A percentile compares a stretch with the other conserved stretches of the same genome.
phyloP scores from a whole-genome alignment of 495 filamentous ascomycete species.

The Amniculicola lignicola region DNA sequence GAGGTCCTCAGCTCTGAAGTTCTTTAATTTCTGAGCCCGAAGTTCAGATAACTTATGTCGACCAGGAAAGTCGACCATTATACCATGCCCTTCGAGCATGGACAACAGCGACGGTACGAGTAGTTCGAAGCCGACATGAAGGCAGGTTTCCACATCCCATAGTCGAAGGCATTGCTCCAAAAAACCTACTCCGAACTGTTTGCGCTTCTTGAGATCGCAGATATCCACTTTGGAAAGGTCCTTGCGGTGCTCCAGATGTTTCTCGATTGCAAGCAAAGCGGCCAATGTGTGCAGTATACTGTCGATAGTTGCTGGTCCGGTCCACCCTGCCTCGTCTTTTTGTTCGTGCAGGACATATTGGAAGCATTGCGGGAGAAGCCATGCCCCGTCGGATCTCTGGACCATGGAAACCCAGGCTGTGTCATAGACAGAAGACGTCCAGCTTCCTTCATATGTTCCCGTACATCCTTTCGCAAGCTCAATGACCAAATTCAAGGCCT shows the following conservation, averaged over 20 bases:
- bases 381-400: constrained; percentile 33
- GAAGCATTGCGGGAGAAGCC: constrained; percentile 46
- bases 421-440: constrained; percentile 41
- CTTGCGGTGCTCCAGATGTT: too few relatives aligned
- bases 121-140: constrained; percentile 45
- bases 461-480: not conserved
- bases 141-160: constrained; percentile 39
- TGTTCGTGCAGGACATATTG: constrained; percentile 35
- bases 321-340: constrained; percentile 36
- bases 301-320: constrained; percentile 32
- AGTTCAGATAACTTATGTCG: constrained; percentile 23
- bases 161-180: constrained; percentile 28
- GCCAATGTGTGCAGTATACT: constrained; percentile 43
- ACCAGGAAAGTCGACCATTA: constrained; percentile 30
- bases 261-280: constrained; percentile 39
- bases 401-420: constrained; percentile 51
- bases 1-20: constrained; percentile 34
- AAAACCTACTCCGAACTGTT: constrained; percentile 1
- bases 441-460: not conserved
- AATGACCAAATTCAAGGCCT: not conserved
- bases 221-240: too few relatives aligned
- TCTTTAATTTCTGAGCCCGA: constrained; percentile 33
- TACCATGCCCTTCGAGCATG: constrained; percentile 24
- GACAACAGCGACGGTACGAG: constrained; percentile 38
- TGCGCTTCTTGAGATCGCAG: not conserved